Conservation (phyloP, 2,329 filamentous ascomycete genomes). For the Diplodia mutila region DNA sequence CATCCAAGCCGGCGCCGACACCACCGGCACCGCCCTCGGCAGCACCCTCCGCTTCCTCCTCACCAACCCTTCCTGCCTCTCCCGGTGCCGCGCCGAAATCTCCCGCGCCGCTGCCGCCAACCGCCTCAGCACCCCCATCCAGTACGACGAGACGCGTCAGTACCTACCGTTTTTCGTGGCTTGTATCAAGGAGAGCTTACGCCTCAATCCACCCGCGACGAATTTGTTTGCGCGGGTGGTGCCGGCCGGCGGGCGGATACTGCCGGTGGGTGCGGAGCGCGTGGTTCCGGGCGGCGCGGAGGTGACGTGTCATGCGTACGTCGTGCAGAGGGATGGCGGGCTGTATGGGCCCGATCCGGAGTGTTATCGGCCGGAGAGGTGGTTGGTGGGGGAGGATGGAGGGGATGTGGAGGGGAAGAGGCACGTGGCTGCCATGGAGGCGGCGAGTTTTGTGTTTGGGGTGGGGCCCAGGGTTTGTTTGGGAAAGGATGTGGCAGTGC, state of each 20-base stretch:
- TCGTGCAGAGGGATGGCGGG: constrained; percentile 50
- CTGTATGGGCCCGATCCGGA: constrained; percentile 47
- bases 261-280: constrained; percentile 26
- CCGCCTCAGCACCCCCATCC: constrained; percentile 33
- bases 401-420: not conserved
- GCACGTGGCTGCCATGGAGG: constrained; percentile 32
- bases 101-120: constrained; percentile 31
- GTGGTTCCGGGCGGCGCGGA: constrained; percentile 49
- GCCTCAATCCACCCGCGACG: constrained; percentile 55
- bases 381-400: constrained; percentile 33
- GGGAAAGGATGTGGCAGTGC: constrained; percentile 38
- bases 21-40: constrained; percentile 41
- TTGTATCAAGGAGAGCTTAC: constrained; percentile 56
- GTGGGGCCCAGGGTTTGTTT: constrained; percentile 37
- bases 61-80: constrained; percentile 29
- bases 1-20: constrained; percentile 44
- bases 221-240: constrained; percentile 56
- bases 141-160: constrained; percentile 37
- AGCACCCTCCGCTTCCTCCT: constrained; percentile 38
- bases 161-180: constrained; percentile 51
- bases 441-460: constrained; percentile 38
- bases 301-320: constrained; percentile 53
- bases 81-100: constrained; percentile 33
- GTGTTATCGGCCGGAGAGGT: constrained; percentile 47
- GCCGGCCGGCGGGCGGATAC: constrained; percentile 36